Percentiles rank a stretch among this genome's conserved stretches.
phyloP scores from a whole-genome alignment of 441 rosid species.

The Kokia cookei region DNA sequence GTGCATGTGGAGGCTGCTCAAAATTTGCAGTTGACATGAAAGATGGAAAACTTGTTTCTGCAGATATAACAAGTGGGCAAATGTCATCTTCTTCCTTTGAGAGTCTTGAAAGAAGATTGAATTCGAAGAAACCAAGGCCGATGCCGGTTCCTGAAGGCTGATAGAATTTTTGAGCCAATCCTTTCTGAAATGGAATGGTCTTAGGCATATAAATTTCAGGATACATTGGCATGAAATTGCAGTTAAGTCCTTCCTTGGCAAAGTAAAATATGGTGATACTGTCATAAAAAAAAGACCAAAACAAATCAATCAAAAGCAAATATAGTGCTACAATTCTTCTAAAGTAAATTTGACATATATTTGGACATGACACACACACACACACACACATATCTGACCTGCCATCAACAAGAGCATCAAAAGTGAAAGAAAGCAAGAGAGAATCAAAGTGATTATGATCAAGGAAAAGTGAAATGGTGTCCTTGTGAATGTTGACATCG shows the following conservation, averaged over 20 bases:
- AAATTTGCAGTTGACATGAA: neutral
- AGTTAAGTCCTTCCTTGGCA: conserved; percentile 24
- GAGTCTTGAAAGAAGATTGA: conserved; percentile 14
- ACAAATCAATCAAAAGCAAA: neutral
- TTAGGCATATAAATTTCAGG: conserved; percentile 12
- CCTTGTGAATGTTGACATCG: conserved; percentile 23
- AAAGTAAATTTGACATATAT: too few relatives aligned
- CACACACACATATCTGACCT: conserved; percentile 2
- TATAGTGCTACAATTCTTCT: too few relatives aligned
- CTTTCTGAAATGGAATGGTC: conserved; percentile 24
- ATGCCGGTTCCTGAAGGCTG: conserved; percentile 33
- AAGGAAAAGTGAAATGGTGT: conserved; percentile 11
- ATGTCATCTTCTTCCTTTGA: conserved; percentile 10
- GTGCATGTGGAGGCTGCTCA: conserved; percentile 15
- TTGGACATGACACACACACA: too few relatives aligned
- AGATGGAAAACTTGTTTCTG: conserved; percentile 20
- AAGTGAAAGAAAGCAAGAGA: conserved; percentile 27
- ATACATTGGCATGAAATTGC: conserved; percentile 19
- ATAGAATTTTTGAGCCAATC: conserved; percentile 31
- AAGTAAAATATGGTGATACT: conserved; percentile 23
- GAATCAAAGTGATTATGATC: conserved; percentile 18
- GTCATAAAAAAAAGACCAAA: neutral
- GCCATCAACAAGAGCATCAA: conserved; percentile 30
- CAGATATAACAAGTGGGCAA: conserved; percentile 32
- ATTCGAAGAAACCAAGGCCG: conserved; percentile 21